Base-by-base conservation (phyloP, 1,139 yeast species). In the Sugiyamaella xylanicola region DNA sequence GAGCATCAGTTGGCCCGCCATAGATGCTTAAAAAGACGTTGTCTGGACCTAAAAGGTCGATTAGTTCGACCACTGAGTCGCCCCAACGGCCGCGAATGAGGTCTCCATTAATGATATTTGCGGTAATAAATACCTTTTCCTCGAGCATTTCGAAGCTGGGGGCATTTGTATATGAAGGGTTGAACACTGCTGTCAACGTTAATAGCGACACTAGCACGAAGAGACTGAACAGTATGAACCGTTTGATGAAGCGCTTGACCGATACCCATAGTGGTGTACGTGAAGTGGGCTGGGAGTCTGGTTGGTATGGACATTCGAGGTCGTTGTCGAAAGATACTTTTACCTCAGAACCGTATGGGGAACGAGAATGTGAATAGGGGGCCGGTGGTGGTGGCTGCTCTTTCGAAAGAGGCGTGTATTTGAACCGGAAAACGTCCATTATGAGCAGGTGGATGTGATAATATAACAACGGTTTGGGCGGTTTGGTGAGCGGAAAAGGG, bases 11-110 rank as follows among this genome's bases (percentile, higher is more conserved):
- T 13, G 59, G 56, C 5, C 56, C 59, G 5, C 59, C 59, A 37
- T 58, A 59, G 15, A 59, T 53, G 40, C 61, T 58, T 27, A 59
- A 37, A 42, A 53, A 58, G 3, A 56, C 59, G 22, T 53, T 58
- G 5, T 58, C 22, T 3, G 55, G 55, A 4, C 61, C 61, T 22
- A 59, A 50, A 16, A 58, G 42, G 15, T 59, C 57, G 5, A 56
- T 54, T 16, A 59, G 53, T 11, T 51, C 51, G 21, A 58, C 40
- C 1, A 59, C 54, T 20, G 58, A 48, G 16, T 54, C 45, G n/a
- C 61, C 61, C 61, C 61, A 59, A 3, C 20, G 22, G 9, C 61
- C 61, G 9, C 20, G 35, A 3, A 58, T 54, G 17, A 59, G 51
- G 13, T 51, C 53, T 25, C 54, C 59, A 37, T 59, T 55, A 37